Conservation (phyloP, 208 protist species). For the Sergeia podlipaevii region DNA sequence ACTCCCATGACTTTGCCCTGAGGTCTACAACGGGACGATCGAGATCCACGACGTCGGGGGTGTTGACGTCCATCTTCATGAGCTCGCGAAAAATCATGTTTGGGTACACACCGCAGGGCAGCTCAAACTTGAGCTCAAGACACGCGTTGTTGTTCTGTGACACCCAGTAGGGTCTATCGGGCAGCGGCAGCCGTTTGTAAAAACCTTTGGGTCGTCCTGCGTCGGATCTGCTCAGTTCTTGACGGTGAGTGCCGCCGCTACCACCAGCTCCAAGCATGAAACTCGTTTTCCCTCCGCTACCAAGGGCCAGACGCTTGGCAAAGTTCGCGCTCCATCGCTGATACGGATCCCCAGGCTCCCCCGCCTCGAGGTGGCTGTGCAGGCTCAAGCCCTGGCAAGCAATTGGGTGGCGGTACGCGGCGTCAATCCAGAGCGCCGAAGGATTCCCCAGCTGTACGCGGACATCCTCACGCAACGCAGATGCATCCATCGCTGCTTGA, state of each 20-base stretch:
- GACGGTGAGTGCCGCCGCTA: too few relatives aligned
- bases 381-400: conserved; percentile 9
- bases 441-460: conserved; percentile 37
- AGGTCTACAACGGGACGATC: conserved; percentile 38
- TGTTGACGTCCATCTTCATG: conserved; percentile 82
- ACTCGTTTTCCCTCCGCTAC: too few relatives aligned
- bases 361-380: conserved; percentile 23
- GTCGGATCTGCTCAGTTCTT: too few relatives aligned
- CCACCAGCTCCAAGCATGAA: too few relatives aligned
- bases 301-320: too few relatives aligned
- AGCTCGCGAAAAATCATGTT: conserved; percentile 80
- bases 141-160: conserved; percentile 46
- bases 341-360: conserved; percentile 35
- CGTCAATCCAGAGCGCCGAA: conserved; percentile 33
- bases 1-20: conserved; percentile 31
- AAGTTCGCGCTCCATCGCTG: conserved; percentile 39
- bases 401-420: conserved; percentile 37
- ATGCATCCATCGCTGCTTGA: conserved; percentile 17
- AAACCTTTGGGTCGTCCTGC: background rate
- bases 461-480: conserved; percentile 24
- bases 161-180: conserved; percentile 71
- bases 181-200: conserved; percentile 24
- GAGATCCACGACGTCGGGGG: conserved; percentile 69
- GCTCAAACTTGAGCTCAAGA: conserved; percentile 52
- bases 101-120: conserved; percentile 67